Conservation (phyloP, 202 grass and related monocot genomes). For the Musa balbisiana region DNA sequence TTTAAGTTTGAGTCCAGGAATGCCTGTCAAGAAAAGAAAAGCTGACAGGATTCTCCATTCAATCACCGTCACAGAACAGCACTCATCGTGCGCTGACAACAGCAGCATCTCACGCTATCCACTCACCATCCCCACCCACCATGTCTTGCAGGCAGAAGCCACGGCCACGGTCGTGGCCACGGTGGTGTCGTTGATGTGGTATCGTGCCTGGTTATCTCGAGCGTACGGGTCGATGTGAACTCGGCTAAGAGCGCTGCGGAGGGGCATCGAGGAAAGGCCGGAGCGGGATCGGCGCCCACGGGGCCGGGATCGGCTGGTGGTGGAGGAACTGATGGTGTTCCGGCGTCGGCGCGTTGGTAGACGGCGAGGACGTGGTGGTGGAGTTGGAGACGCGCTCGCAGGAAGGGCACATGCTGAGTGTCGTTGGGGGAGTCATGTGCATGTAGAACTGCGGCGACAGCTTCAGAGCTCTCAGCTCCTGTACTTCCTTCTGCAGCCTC, state of each 20-base stretch:
- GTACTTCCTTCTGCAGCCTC: constrained; percentile 19
- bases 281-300: constrained; percentile 9
- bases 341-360: not conserved
- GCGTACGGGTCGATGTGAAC: too few species aligned
- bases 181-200: not conserved
- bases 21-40: constrained; percentile 2
- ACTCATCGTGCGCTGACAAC: not conserved
- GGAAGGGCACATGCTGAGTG: constrained; percentile 20
- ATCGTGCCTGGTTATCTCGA: not conserved
- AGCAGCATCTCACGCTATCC: not conserved
- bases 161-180: not conserved
- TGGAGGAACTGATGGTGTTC: constrained; percentile 1
- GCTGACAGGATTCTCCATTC: constrained; percentile 1
- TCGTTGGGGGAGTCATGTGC: constrained; percentile 22
- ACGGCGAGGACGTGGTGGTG: not conserved
- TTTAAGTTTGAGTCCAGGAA: not conserved
- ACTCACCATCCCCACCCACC: not conserved
- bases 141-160: not conserved
- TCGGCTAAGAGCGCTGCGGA: not conserved
- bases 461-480: constrained; percentile 22
- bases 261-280: constrained; percentile 9
- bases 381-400: constrained; percentile 22
- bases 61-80: not conserved
- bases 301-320: not conserved
- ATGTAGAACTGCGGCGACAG: constrained; percentile 17